Conservation (phyloP, 805 yeast genomes). For the Naumovozyma dairenensis region DNA sequence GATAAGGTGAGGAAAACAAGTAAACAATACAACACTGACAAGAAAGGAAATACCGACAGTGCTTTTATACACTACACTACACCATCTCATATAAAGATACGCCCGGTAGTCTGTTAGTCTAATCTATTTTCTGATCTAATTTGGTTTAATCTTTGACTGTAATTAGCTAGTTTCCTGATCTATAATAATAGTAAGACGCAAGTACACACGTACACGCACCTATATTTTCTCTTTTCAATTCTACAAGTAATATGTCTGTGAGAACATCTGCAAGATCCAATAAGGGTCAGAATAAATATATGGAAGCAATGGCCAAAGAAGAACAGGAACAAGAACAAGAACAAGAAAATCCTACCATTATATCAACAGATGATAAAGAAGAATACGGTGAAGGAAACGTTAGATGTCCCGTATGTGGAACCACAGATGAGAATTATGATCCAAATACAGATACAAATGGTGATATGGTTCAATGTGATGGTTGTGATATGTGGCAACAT, state of each 20-base stretch:
- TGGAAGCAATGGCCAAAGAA: conserved; percentile 22
- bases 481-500: conserved; percentile 67
- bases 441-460: conserved; percentile 44
- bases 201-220: no score
- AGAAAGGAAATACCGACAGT: no score
- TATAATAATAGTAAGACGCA: no score
- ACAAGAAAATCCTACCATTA: conserved; percentile 7
- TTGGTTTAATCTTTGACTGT: no score
- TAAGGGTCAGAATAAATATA: conserved; percentile 32
- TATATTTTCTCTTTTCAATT: no score
- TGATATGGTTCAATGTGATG: conserved; percentile 56
- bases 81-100: no score
- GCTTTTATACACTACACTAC: no score
- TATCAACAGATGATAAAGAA: conserved; percentile 11
- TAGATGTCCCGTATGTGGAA: conserved; percentile 53
- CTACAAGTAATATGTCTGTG: conserved; percentile 15
- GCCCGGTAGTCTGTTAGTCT: no score
- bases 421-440: conserved; percentile 47
- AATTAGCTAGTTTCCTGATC: no score
- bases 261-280: conserved; percentile 37
- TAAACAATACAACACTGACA: no score
- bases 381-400: conserved; percentile 35
- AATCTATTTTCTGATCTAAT: no score
- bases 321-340: conserved; percentile 17
- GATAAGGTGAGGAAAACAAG: no score